Percentiles rank a stretch among this genome's conserved stretches.
These are phyloP conservation scores for Psidium friedrichsthalianum DNA, from an alignment of 345 rosid genomes.

Conservation along the genomic window DNA sequence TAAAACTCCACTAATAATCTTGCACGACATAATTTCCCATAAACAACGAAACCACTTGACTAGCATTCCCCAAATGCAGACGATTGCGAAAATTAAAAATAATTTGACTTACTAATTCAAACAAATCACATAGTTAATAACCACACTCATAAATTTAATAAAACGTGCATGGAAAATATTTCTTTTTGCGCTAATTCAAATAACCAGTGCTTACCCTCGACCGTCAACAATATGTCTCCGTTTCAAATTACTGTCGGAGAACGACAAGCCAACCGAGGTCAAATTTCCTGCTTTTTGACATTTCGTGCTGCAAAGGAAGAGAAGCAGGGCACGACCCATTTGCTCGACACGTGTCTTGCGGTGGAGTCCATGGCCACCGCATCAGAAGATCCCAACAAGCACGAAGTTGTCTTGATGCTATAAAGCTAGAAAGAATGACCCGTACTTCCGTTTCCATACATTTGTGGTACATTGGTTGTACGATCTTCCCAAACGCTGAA, in stretches of 20 bases:
- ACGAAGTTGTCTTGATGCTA: background rate
- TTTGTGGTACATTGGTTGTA: background rate
- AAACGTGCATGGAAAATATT: background rate
- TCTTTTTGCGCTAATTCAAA: background rate
- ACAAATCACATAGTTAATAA: too few species aligned
- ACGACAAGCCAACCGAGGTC: background rate
- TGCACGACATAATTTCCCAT: too few species aligned
- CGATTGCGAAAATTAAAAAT: background rate
- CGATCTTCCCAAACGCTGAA: rapidly evolving
- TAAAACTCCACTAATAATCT: too few species aligned
- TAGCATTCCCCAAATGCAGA: background rate
- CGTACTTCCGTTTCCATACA: rapidly evolving
- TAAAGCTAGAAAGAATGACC: background rate
- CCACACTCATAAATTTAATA: too few species aligned
- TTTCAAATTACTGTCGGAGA: background rate
- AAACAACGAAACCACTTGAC: background rate
- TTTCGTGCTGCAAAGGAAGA: too few species aligned
- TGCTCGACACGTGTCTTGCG: background rate
- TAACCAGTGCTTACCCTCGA: background rate
- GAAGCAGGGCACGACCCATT: background rate
- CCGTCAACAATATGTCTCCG: background rate
- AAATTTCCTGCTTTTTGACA: background rate
- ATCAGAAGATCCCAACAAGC: background rate
- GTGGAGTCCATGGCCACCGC: background rate
- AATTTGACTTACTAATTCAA: too few species aligned